These are phyloP conservation scores for Serpula lacrymans DNA, from an alignment of 768 basidiomycete genomes.

Conservation along the genomic window DNA sequence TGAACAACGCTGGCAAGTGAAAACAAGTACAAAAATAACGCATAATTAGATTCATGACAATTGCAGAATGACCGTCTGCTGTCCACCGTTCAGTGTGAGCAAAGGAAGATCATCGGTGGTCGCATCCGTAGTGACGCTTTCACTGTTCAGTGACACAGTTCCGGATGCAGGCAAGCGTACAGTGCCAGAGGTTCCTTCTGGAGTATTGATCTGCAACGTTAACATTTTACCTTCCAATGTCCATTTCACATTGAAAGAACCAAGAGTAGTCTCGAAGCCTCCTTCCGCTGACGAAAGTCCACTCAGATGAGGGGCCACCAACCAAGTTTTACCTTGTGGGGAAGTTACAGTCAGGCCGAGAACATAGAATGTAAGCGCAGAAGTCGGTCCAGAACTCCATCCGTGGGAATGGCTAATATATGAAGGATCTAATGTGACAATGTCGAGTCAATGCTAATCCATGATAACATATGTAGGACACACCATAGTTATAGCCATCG, in stretches of 20 bases:
- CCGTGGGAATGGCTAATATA: constrained; percentile 62
- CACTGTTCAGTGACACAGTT: constrained; percentile 5
- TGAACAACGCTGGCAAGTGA: no score
- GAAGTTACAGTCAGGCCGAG: constrained; percentile 50
- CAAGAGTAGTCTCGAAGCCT: constrained; percentile 50
- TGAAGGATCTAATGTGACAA: constrained; percentile 45
- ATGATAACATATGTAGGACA: no score
- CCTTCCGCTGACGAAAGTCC: constrained; percentile 42
- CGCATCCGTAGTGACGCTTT: neutral
- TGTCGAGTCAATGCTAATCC: no score
- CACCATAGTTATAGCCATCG: constrained; percentile 46
- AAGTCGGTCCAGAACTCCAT: constrained; percentile 57
- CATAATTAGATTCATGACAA: no score
- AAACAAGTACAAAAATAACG: no score
- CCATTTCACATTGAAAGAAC: constrained; percentile 51
- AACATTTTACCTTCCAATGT: constrained; percentile 13
- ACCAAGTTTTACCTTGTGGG: constrained; percentile 47
- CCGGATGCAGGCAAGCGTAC: constrained; percentile 23
- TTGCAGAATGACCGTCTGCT: neutral
- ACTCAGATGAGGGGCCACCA: constrained; percentile 43
- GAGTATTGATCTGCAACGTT: constrained; percentile 22
- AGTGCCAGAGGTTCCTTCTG: constrained; percentile 27
- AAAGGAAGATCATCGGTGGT: neutral
- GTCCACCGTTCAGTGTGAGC: neutral
- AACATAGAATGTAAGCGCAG: constrained; percentile 54